These are phyloP conservation scores for Paecilomyces fulvus DNA, from an alignment of 2,329 filamentous ascomycete genomes.

Conservation along the genomic window DNA sequence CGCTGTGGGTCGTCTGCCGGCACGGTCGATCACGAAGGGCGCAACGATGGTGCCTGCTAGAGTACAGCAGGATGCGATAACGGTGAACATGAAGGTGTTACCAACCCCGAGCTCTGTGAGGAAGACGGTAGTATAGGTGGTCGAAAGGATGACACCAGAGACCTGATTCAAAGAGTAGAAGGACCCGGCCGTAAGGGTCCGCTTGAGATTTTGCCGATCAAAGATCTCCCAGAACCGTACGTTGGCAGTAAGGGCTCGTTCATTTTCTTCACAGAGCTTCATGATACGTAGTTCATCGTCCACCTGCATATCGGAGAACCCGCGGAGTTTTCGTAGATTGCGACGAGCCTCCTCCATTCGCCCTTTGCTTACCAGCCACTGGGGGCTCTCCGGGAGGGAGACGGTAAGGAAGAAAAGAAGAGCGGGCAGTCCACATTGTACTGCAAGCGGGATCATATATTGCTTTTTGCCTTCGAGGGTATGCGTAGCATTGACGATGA, in stretches of 20 bases:
- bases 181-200: constrained; percentile 27
- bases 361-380: constrained; percentile 24
- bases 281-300: constrained; percentile 25
- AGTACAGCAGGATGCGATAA: constrained; percentile 27
- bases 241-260: constrained; percentile 14
- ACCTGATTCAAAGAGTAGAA: constrained; percentile 30
- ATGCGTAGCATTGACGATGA: constrained; percentile 24
- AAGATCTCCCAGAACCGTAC: constrained; percentile 30
- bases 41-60: constrained; percentile 28
- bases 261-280: constrained; percentile 17
- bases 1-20: constrained; percentile 27
- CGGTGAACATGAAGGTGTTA: constrained; percentile 26
- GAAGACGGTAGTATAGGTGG: constrained; percentile 31
- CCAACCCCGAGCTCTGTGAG: constrained; percentile 24
- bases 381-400: constrained; percentile 25
- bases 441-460: constrained; percentile 28
- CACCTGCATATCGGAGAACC: constrained; percentile 21
- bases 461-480: constrained; percentile 16
- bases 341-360: constrained; percentile 19
- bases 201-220: constrained; percentile 22
- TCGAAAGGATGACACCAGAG: constrained; percentile 28
- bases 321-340: constrained; percentile 24
- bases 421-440: constrained; percentile 26
- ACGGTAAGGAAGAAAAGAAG: constrained; percentile 21
- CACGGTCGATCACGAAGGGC: constrained; percentile 26